Evolutionary conservation across 2,329 filamentous ascomycete genomes (phyloP), one percentile per base, ranked within the genome.

Genomic region (Colletotrichum cordylinicola): DNA sequence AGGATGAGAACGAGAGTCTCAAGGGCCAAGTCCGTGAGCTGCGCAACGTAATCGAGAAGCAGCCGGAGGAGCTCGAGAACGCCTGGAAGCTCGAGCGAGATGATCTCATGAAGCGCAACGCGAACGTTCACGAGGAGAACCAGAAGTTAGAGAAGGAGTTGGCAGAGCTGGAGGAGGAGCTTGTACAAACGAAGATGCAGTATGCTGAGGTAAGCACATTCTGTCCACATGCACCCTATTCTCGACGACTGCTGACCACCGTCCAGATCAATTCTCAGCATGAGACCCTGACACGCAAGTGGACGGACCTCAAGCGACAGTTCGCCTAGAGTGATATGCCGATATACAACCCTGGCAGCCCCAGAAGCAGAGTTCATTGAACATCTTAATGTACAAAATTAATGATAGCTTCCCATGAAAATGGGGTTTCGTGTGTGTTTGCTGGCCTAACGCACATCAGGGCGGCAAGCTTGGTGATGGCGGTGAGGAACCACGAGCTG

Each of bases 101-200:
- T 71, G 91, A 94, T 69, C 92, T 98, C 80, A 97, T 98, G 94
- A 93, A 95, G 84, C 92, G 96, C 76, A 98, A 98, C 82, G 91
- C 94, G 77, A 95, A 98, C 81, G 96, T 98, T 9, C 96, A 98
- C 81, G 96, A 98, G 80, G 95, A 98, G 86, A 99, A 98, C 82
- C 90, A 94, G 76, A 91, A 90, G 74, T 87, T 99, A 79, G 96
- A 98, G 85, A 96, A 98, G 82, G 95, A 97, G 81, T 91, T 98
- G 90, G 90, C 92, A 7, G 96, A 98, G 80, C 94, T 98, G 88
- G 97, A 98, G 88, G 94, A 96, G 85, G 93, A 96, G 83, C 88
- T 99, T 79, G 96, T 99, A 78, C 92, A 94, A 82, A 97, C 96
- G 2, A 99, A 99, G 90, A 94, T 99, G 94, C 92, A 92, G 81